Base-by-base conservation (phyloP, 208 protist genomes). In the Wallacemonas collosoma region DNA sequence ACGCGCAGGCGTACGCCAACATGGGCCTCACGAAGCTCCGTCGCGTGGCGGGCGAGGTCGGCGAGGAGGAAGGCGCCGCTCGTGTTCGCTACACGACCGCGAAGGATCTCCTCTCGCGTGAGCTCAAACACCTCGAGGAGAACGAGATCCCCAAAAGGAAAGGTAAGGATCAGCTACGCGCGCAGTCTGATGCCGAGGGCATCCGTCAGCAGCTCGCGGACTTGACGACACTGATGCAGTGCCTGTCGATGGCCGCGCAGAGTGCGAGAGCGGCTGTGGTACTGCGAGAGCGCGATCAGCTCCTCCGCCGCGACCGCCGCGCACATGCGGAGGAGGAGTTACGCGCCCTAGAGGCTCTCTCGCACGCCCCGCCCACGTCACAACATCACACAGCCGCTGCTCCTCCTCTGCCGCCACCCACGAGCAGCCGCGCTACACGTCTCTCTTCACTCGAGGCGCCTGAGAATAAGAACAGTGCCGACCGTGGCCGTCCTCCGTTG, bases 121-220 rank as follows among this genome's bases (percentile, higher is more conserved):
- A 87, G 75, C 68, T 78, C 2, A 60, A 63, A 53, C 77, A 74
- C 15, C 14, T 90, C 8, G 86, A 79, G 41, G 14, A 55, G 17
- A 53, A 17, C 60, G 85, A 90, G 75, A 61, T 85, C 38, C 48
- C 7, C 36, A 79, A 81, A 53, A 58, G 68, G 48, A 89, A 88
- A 53, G 88, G 88, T 0, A 86, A 86, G 67, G 90, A 95, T 71
- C 73, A 85, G 36, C 56, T 76, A 41, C 79, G 73, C 47, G 75
- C 91, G 44, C 78, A 87, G 68, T 69, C 75, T 50, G 85, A 89
- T 50, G 76, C 88, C 43, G 85, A 89, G 1, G 86, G 85, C 51
- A 39, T 91, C 64, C 57, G 36, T 39, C n/a, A 64, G 7, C 72
- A 82, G 53, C 53, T 88, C 4, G 47, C 70, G 1, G 62, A 70